Conservation (phyloP, 768 basidiomycete species). For the Cystofilobasidium ferigula region DNA sequence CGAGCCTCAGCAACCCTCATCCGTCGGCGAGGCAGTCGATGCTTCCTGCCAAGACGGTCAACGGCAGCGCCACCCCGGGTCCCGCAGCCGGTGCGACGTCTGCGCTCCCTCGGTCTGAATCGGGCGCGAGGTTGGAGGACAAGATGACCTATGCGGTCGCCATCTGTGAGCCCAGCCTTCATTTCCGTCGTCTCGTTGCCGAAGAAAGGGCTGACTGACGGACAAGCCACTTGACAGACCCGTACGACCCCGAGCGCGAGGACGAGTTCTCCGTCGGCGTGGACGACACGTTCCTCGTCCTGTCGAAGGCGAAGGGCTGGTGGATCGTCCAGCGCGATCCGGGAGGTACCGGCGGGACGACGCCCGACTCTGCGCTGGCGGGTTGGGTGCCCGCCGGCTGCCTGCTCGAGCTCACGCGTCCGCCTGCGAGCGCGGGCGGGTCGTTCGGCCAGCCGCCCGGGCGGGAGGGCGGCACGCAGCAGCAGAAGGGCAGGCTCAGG, state of each 20-base stretch:
- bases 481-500: conserved; percentile 29
- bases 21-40: conserved; percentile 7
- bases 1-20: conserved; percentile 26
- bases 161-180: conserved; percentile 3
- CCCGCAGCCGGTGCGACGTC: background rate
- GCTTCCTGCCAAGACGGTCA: background rate
- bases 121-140: background rate
- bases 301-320: conserved; percentile 93
- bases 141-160: conserved; percentile 9
- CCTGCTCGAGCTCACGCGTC: conserved; percentile 80
- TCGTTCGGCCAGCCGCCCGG: background rate
- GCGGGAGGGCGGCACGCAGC: conserved; percentile 4
- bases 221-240: conserved; percentile 60
- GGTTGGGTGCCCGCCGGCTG: conserved; percentile 99
- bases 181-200: background rate
- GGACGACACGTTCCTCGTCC: conserved; percentile 88
- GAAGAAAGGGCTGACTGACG: background rate
- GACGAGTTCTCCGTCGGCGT: conserved; percentile 98
- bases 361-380: conserved; percentile 60
- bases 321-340: conserved; percentile 97
- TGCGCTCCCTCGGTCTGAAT: background rate
- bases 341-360: conserved; percentile 53
- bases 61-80: background rate
- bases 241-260: conserved; percentile 95
- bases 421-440: conserved; percentile 46